Percentiles rank a stretch among this genome's conserved stretches.
Conservation (phyloP, 1,139 yeast genomes). For the Lodderomyces theae region DNA sequence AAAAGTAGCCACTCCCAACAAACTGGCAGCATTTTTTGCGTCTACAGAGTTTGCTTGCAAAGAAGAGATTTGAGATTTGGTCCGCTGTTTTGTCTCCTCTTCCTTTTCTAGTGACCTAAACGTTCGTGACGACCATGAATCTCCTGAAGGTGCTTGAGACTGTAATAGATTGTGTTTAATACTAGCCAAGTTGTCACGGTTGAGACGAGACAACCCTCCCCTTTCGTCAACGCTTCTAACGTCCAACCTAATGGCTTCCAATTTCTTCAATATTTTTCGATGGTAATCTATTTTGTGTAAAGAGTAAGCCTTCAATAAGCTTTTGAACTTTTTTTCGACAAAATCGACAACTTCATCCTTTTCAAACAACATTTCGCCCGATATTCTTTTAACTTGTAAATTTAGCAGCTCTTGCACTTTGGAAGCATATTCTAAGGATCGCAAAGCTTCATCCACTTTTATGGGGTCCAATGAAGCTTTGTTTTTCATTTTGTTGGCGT, state of each 20-base stretch:
- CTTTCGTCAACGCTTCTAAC: conserved; percentile 72
- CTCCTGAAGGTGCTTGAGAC: conserved; percentile 55
- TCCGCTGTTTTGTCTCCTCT: conserved; percentile 26
- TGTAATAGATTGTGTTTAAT: conserved; percentile 44
- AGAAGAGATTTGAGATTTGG: conserved; percentile 14
- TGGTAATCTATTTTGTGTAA: conserved; percentile 81
- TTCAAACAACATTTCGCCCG: conserved; percentile 82
- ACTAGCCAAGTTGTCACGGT: conserved; percentile 61
- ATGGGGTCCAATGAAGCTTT: conserved; percentile 79
- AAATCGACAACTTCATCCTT: conserved; percentile 53
- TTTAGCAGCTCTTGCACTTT: conserved; percentile 72
- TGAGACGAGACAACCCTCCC: conserved; percentile 82
- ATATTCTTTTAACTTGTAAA: conserved; percentile 73
- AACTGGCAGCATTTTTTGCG: conserved; percentile 78
- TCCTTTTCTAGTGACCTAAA: conserved; percentile 53
- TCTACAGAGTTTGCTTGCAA: conserved; percentile 46
- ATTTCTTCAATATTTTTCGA: conserved; percentile 69
- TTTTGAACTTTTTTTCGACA: conserved; percentile 55
- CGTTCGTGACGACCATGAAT: conserved; percentile 63
- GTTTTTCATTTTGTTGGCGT: conserved; percentile 72
- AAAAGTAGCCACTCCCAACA: conserved; percentile 76
- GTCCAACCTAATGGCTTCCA: conserved; percentile 74
- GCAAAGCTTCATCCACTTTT: conserved; percentile 87
- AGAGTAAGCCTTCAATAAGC: conserved; percentile 57
- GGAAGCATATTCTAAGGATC: conserved; percentile 77